phyloP scores from a whole-genome alignment of 2,329 filamentous ascomycete genomes.

The Curvularia hawaiiensis region DNA sequence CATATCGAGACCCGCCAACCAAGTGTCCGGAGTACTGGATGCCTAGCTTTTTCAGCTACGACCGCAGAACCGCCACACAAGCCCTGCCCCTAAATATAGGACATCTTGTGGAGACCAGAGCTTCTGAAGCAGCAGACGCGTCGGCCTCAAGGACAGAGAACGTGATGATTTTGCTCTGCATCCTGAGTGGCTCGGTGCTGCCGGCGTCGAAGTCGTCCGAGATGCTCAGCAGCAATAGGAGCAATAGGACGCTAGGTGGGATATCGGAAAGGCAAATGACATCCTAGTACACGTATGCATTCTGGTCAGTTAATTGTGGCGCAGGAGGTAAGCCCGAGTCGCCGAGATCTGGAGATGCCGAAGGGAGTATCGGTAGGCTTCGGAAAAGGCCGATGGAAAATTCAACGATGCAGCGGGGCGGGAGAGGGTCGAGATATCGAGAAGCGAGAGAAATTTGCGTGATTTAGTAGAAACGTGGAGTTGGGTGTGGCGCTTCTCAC shows the following conservation, averaged over 20 bases:
- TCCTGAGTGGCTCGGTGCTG: constrained; percentile 6
- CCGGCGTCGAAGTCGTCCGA: constrained; percentile 2
- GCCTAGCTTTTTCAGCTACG: constrained; percentile 12
- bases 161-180: constrained; percentile 9
- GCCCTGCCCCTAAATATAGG: neutral
- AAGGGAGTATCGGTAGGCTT: constrained; percentile 14
- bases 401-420: constrained; percentile 13
- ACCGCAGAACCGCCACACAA: constrained; percentile 8
- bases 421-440: constrained; percentile 9
- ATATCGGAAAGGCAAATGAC: constrained; percentile 5
- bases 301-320: constrained; percentile 4
- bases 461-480: constrained; percentile 7
- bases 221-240: constrained; percentile 9
- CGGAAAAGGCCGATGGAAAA: constrained; percentile 17
- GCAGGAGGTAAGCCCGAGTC: constrained; percentile 5
- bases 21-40: constrained; percentile 8
- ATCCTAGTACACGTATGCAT: constrained; percentile 1
- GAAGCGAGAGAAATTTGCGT: constrained; percentile 8
- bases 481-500: constrained; percentile 33
- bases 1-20: constrained; percentile 7
- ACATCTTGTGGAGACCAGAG: constrained; percentile 3
- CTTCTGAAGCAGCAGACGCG: constrained; percentile 5
- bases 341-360: constrained; percentile 20
- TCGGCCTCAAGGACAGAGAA: constrained; percentile 4
- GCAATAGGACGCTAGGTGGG: constrained; percentile 9